Base-by-base conservation (phyloP, 2,329 filamentous ascomycete genomes). In the Aureobasidium sp. region DNA sequence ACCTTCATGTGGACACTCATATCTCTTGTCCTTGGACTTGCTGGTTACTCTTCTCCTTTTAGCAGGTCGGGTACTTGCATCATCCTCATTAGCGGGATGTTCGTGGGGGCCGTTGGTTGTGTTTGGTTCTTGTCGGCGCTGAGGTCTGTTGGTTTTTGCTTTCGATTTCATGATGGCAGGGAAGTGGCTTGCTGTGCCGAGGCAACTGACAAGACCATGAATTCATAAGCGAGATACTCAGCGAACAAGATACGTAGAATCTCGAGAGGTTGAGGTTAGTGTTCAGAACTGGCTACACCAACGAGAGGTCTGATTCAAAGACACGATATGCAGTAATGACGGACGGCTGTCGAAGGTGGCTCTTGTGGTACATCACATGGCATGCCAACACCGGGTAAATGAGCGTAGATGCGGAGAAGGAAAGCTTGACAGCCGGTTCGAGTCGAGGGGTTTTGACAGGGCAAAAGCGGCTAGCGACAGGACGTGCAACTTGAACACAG, bases 1-100 rank as follows among this genome's bases (percentile, higher is more conserved):
- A 42, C 88, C 90, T 66, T 90, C 86, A 63, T 91, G 85, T 5
- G 88, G 87, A 72, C 94, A 99, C 69, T 75, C 69, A 62, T 75
- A 79, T 81, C 81, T 84, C 76, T 91, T 92, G 73, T 91, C 89
- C 29, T n/a, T 55, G 4, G 59, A n/a, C 39, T 62, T 55, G 49
- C 42, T 57, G 11, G 42, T 6, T 9, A 21, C 34, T 50, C 49
- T 37, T 16, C 32, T 62, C 36, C 44, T 55, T 29, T 62, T 62
- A 1, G 13, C 16, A 25, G 55, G 44, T 32, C 34, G 32, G 21
- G 34, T 2, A 27, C 6, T 41, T 25, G 16, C 15, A 25, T 3
- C 10, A 11, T 49, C 15, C 10, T 45, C 55, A 29, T 30, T 25
- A 16, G n/a, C 10, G 16, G 34, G 44, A 25, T 1, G n/a, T 9